A percentile compares a stretch with the other conserved stretches of the same genome.
Evolutionary conservation across 768 basidiomycete species (phyloP).

Genomic region (Hericium alpestre): DNA sequence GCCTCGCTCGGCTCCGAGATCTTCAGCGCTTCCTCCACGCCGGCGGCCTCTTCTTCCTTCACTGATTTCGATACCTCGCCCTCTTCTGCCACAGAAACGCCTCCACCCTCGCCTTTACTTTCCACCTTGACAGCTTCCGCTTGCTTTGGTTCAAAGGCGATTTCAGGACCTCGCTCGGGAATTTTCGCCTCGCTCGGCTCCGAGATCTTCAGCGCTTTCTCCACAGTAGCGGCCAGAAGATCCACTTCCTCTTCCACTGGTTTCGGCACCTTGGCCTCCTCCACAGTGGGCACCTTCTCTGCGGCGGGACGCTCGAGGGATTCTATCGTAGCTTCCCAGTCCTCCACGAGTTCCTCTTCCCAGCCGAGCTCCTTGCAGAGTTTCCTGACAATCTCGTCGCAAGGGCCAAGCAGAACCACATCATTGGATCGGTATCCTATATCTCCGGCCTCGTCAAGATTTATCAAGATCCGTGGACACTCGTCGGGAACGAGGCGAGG

Average conservation of each 20-base stretch:
- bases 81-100: not conserved
- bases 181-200: not conserved
- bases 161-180: not conserved
- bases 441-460: conserved; percentile 10
- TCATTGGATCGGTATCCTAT: conserved; percentile 8
- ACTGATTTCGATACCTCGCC: not conserved
- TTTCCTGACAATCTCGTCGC: conserved; percentile 11
- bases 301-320: conserved; percentile 1
- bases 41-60: too few species aligned
- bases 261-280: not conserved
- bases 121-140: not conserved
- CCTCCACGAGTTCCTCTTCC: conserved; percentile 10
- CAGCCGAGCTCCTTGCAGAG: conserved; percentile 12
- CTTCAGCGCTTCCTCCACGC: too few species aligned
- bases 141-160: not conserved
- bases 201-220: not conserved
- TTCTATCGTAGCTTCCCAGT: conserved; percentile 4
- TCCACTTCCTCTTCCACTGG: not conserved
- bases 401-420: conserved; percentile 11
- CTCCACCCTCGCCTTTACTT: not conserved
- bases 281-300: not conserved
- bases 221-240: not conserved
- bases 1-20: too few species aligned
- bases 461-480: conserved; percentile 14
- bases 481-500: not conserved